A percentile compares a stretch with the other conserved stretches of the same genome.
Conservation (phyloP, 768 basidiomycete species). For the Xerocomellus amylosporus region DNA sequence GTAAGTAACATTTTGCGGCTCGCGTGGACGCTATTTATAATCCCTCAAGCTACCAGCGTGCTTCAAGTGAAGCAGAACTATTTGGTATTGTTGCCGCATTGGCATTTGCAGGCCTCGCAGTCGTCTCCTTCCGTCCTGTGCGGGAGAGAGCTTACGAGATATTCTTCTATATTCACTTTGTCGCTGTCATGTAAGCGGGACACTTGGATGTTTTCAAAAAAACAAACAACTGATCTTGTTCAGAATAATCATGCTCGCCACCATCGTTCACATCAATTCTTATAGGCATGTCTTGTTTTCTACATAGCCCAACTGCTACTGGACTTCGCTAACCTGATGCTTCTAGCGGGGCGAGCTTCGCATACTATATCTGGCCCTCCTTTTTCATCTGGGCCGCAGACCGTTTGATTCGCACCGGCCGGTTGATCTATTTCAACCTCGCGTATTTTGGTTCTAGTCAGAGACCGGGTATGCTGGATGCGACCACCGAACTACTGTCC, state of each 20-base stretch:
- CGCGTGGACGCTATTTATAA: background rate
- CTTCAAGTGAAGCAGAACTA: slow-evolving; percentile 11
- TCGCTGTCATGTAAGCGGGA: slow-evolving; percentile 37
- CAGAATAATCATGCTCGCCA: slow-evolving; percentile 33
- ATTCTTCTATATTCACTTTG: slow-evolving; percentile 48
- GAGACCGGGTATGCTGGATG: slow-evolving; percentile 28
- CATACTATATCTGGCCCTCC: slow-evolving; percentile 45
- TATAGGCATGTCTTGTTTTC: slow-evolving; percentile 31
- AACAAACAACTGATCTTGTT: slow-evolving; percentile 38
- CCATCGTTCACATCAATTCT: slow-evolving; percentile 39
- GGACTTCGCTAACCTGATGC: background rate
- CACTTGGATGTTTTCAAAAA: background rate
- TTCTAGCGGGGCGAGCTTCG: slow-evolving; percentile 18
- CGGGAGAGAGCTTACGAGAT: slow-evolving; percentile 47
- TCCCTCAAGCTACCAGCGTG: slow-evolving; percentile 5
- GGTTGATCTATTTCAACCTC: slow-evolving; percentile 43
- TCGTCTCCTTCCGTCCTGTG: slow-evolving; percentile 50
- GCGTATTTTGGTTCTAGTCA: slow-evolving; percentile 31
- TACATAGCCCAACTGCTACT: background rate
- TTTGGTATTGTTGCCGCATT: slow-evolving; percentile 36
- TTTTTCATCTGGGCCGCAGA: slow-evolving; percentile 56
- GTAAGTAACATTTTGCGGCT: slow-evolving; percentile 2
- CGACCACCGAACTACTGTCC: slow-evolving; percentile 40
- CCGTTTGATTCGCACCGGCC: slow-evolving; percentile 42
- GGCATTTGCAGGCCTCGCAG: slow-evolving; percentile 38